Evolutionary conservation across 495 filamentous ascomycete genomes (phyloP).

Genomic region (Penicillium cataractarum): DNA sequence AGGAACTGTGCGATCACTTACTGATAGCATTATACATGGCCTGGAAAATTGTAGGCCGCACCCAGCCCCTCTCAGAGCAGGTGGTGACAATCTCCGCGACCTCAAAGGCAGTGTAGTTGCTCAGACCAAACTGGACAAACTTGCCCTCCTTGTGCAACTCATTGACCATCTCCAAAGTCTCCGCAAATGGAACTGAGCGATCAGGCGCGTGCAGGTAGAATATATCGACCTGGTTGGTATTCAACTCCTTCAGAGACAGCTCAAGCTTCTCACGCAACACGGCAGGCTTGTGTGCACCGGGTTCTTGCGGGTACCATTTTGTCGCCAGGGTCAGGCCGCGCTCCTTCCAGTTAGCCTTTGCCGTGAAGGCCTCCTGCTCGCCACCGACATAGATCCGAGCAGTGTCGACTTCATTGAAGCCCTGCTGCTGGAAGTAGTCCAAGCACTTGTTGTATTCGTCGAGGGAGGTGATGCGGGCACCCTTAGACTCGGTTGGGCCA

Average conservation of each 20-base stretch:
- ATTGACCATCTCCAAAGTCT: constrained; percentile 77
- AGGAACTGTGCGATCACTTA: constrained; percentile 21
- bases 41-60: constrained; percentile 66
- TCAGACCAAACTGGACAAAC: constrained; percentile 79
- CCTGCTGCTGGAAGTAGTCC: constrained; percentile 69
- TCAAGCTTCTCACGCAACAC: constrained; percentile 64
- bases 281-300: constrained; percentile 63
- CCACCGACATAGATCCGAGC: constrained; percentile 74
- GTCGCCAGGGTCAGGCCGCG: constrained; percentile 83
- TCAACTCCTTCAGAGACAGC: constrained; percentile 69
- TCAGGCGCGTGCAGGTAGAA: constrained; percentile 90
- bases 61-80: constrained; percentile 78
- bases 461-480: constrained; percentile 71
- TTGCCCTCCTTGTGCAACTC: constrained; percentile 86
- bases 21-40: constrained; percentile 68
- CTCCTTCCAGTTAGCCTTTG: constrained; percentile 76
- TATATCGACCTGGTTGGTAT: constrained; percentile 79
- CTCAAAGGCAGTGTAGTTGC: constrained; percentile 87
- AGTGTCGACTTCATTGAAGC: constrained; percentile 81
- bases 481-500: constrained; percentile 53
- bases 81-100: constrained; percentile 85
- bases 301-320: constrained; percentile 69
- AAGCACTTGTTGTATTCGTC: constrained; percentile 67
- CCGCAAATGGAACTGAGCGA: constrained; percentile 73
- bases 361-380: constrained; percentile 81